Evolutionary conservation across 371 early-diverging fungal genomes (phyloP).

Genomic region (Mucor indicus): DNA sequence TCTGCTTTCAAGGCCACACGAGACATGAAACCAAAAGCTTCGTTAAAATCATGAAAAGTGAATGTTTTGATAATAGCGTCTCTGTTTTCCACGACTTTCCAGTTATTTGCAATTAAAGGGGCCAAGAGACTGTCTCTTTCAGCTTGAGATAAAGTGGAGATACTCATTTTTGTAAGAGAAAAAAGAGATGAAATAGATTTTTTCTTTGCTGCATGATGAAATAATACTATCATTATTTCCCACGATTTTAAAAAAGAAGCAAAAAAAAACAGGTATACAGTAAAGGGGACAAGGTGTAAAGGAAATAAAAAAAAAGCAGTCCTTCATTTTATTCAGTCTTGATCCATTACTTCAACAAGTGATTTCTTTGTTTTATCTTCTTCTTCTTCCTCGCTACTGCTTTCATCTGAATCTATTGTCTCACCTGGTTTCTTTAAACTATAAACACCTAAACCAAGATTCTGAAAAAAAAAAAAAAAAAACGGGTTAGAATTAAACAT

Average conservation of each 20-base stretch:
- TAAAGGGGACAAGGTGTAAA: too few species aligned
- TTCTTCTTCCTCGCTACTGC: constrained; percentile 21
- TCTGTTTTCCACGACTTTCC: constrained; percentile 63
- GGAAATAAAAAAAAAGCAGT: neutral
- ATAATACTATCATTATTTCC: neutral
- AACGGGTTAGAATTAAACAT: too few species aligned
- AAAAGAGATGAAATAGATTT: neutral
- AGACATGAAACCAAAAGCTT: constrained; percentile 94
- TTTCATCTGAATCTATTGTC: constrained; percentile 5
- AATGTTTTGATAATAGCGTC: constrained; percentile 85
- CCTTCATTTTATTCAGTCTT: neutral
- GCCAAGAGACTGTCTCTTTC: constrained; percentile 51
- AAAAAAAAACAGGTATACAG: neutral
- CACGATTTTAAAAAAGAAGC: neutral
- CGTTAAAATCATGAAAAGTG: constrained; percentile 77
- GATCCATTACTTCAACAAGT: constrained; percentile 6
- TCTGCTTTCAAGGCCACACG: constrained; percentile 89
- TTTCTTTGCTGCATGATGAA: too few species aligned
- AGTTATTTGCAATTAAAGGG: constrained; percentile 45
- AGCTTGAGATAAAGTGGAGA: constrained; percentile 12
- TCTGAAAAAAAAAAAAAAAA: constrained; percentile 15
- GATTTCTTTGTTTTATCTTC: constrained; percentile 22
- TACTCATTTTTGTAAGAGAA: constrained; percentile 1
- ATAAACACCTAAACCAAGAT: constrained; percentile 61
- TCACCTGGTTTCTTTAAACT: constrained; percentile 35